Evolutionary conservation across 768 basidiomycete species (phyloP).

Genomic region (Cyclocybe aegerita): DNA sequence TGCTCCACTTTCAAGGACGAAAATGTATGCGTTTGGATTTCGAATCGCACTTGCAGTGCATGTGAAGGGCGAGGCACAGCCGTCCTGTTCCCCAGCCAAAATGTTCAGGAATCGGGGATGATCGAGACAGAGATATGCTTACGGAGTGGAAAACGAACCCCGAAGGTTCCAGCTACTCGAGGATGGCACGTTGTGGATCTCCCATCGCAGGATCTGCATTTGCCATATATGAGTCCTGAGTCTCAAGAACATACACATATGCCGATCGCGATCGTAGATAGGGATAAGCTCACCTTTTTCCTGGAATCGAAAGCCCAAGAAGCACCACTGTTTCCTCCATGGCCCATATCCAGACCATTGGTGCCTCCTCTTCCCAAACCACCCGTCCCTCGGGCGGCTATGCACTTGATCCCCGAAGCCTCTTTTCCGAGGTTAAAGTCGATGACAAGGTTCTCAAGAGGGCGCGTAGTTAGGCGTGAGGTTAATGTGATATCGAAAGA

Average conservation of each 20-base stretch:
- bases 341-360: constrained; percentile 29
- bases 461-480: constrained; percentile 59
- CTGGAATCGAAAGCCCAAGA: constrained; percentile 82
- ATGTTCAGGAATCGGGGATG: background rate
- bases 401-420: constrained; percentile 72
- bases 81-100: constrained; percentile 22
- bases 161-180: constrained; percentile 72
- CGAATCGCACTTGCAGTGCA: constrained; percentile 71
- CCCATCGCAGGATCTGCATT: constrained; percentile 72
- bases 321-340: constrained; percentile 38
- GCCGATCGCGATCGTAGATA: background rate
- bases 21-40: constrained; percentile 69
- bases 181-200: constrained; percentile 64
- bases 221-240: background rate
- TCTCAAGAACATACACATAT: background rate
- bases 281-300: constrained; percentile 46
- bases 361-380: constrained; percentile 37
- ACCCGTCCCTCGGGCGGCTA: constrained; percentile 56
- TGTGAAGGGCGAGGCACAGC: constrained; percentile 64
- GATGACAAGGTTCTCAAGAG: constrained; percentile 70
- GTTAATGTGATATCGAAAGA: constrained; percentile 62
- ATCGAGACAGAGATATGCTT: constrained; percentile 22
- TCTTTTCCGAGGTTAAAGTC: constrained; percentile 77
- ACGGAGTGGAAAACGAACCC: constrained; percentile 75
- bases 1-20: constrained; percentile 86